These are phyloP conservation scores for Tuctoria greenei DNA, from an alignment of 176 grass and related monocot species.

Conservation along the genomic window DNA sequence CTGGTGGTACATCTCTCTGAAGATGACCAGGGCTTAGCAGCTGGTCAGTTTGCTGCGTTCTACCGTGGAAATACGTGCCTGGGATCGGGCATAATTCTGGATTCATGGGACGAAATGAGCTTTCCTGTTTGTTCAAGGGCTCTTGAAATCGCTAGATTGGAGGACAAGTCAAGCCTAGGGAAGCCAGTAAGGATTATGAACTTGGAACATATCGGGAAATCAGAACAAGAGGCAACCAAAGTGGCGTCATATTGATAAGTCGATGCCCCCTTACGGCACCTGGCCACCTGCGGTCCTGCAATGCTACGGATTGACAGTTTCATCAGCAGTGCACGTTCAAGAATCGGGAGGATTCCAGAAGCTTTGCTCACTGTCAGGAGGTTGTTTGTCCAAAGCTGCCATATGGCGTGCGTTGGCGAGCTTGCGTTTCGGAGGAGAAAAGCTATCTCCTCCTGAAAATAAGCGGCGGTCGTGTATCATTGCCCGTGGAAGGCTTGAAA, in stretches of 20 bases:
- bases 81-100: constrained; percentile 82
- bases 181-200: constrained; percentile 88
- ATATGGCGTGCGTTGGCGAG: constrained; percentile 2
- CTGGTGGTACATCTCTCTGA: constrained; percentile 64
- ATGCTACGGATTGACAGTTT: background rate
- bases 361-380: background rate
- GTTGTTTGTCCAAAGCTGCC: constrained; percentile 2
- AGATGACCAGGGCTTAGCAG: constrained; percentile 92
- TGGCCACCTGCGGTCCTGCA: background rate
- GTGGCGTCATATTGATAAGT: background rate
- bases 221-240: constrained; percentile 24
- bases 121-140: constrained; percentile 79
- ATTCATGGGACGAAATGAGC: constrained; percentile 61
- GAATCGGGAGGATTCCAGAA: constrained; percentile 10
- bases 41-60: constrained; percentile 87
- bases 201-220: constrained; percentile 45
- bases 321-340: background rate
- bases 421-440: constrained; percentile 12
- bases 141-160: constrained; percentile 61
- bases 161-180: constrained; percentile 81
- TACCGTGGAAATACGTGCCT: constrained; percentile 57
- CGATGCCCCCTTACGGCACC: background rate
- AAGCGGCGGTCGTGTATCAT: background rate
- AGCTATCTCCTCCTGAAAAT: background rate
- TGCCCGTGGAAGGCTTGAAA: constrained; percentile 3